Base-by-base conservation (phyloP, 1,284 basidiomycete species). In the Schizophyllum commune region DNA sequence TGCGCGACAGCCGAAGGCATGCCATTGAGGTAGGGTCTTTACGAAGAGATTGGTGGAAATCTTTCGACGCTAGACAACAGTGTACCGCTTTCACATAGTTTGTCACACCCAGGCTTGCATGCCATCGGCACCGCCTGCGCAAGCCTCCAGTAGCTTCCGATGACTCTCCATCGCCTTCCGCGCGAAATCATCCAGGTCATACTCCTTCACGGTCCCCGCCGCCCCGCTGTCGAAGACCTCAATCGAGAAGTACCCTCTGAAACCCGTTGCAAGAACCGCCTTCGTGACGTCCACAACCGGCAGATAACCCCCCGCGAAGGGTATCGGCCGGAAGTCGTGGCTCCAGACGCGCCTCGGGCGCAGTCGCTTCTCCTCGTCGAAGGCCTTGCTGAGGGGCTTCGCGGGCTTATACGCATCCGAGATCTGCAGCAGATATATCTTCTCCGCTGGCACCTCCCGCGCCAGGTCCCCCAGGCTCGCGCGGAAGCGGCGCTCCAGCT, bases 351-450 rank as follows among this genome's bases (percentile, higher is more conserved):
- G 66, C 17, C 68, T 65, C 11, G 63, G 58, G 17, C 68, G 68
- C 27, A 64, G 63, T 21, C 63, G 61, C 11, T 64, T 63, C 4
- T 56, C 55, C 33, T 66, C 60, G 32, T 60, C 47, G 21, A 66
- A 63, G 17, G 56, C 39, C 39, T 47, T 55, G 4, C 21, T 21
- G 17, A 56, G 39, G 0, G 68, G 63, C 8, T 63, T 19, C 3
- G 60, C 52, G n/a, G 68, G 67, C 17, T 62, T 60, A n/a, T 63
- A 61, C 4, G 65, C 68, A 58, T 70, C 68, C 21, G 68, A 68
- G 59, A 70, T 52, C 57, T 70, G 69, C 58, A 68, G 68, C 33
- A 69, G 65, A 57, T 68, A 70, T 57, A 70, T 66, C 60, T 68
- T 69, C 47, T 67, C 62, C 2, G 58, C 65, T 2, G 68, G 69